These are phyloP conservation scores for Tilletia setariae DNA, from an alignment of 1,284 basidiomycete genomes.

Conservation along the genomic window DNA sequence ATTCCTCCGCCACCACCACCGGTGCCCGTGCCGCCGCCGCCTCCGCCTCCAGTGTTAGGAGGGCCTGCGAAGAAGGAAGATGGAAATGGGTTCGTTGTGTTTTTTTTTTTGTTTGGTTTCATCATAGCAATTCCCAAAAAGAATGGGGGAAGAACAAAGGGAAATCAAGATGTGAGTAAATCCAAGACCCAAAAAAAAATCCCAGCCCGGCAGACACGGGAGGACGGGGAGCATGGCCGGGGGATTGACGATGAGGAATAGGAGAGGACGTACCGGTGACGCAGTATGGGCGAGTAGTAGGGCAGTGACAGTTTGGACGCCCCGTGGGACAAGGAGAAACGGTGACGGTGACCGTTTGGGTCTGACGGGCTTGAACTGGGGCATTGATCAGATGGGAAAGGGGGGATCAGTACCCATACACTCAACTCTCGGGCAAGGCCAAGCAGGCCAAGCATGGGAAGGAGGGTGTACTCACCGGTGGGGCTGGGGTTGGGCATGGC, in stretches of 20 bases:
- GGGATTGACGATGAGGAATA: background rate
- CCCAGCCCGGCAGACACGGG: too few relatives aligned
- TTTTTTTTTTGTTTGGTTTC: too few relatives aligned
- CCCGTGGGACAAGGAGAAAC: background rate
- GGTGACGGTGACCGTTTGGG: background rate
- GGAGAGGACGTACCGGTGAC: background rate
- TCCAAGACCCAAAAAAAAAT: too few relatives aligned
- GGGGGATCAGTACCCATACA: too few relatives aligned
- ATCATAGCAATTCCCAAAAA: background rate
- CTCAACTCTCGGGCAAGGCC: too few relatives aligned
- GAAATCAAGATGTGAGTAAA: too few relatives aligned
- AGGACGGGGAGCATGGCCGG: background rate
- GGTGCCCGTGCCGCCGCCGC: background rate
- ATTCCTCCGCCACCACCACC: background rate
- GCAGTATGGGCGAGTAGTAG: background rate
- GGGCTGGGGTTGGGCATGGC: background rate
- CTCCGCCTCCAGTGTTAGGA: background rate
- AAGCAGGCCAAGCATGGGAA: too few relatives aligned
- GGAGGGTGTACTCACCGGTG: background rate
- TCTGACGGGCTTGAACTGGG: constrained; percentile 9
- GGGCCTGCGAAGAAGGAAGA: too few relatives aligned
- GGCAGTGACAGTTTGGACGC: constrained; percentile 8
- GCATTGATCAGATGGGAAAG: background rate
- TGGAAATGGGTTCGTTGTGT: background rate
- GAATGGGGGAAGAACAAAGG: background rate